Evolutionary conservation across 768 basidiomycete genomes (phyloP), one percentile per base, ranked within the genome.

Genomic region (Pleurotus sapidus): DNA sequence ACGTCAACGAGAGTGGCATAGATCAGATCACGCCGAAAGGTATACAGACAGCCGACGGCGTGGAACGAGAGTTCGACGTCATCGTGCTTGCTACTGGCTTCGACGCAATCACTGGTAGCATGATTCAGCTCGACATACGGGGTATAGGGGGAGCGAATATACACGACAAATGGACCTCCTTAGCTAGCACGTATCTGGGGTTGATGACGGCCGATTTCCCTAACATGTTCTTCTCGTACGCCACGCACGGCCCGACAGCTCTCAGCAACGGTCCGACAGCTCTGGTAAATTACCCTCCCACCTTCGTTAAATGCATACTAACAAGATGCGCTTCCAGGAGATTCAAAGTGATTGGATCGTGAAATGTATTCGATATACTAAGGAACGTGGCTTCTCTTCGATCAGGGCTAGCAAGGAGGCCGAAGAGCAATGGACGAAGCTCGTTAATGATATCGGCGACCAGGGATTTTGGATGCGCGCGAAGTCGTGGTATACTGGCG

Each of bases 211-310:
- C 46, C 3, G 49, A 42, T n/a, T 63, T 48, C 45, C 62, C 62
- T 14, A 63, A 63, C 38, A 54, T 63, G 62, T 61, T 63, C 47
- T 63, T 59, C 55, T 23, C 57, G 11, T 61, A 50, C 42, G 63
- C 59, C 7, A 58, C 61, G 17, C 61, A 62, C 12, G 61, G 56
- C 12, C 63, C 61, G 4, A 60, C 61, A 2, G 63, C 46, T 6
- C 49, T 62, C 20, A 30, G 56, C 39, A 62, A 60, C 20, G 63
- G 59, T 8, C 63, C 61, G 6, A 62, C 49, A 14, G 47, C 47
- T 20, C 42, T 60, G 45, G 63, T 64, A 15, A 45, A 30, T 56
- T 5, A 40, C 30, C 47, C 17, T 15, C 20, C 6, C 6, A 23
- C 17, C 2, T 0, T 30, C 23, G 7, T 30, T 43, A n/a, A 12